Evolutionary conservation across 2,329 filamentous ascomycete genomes (phyloP), one percentile per base, ranked within the genome.

Genomic region (Akanthomyces dipterigenus): DNA sequence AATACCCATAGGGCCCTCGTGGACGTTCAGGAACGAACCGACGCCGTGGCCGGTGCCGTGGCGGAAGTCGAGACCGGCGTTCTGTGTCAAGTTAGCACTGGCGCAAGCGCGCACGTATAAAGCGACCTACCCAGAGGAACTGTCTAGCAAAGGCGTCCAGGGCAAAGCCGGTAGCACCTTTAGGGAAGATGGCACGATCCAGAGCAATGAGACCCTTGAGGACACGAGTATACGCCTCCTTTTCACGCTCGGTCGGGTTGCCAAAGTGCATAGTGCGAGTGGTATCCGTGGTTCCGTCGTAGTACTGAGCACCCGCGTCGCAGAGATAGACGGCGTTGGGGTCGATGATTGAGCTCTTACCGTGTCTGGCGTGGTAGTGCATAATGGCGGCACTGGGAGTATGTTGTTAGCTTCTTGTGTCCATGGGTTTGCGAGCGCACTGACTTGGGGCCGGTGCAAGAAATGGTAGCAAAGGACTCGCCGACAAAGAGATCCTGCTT

Each of bases 1-100:
- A 63, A 99, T 96, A 22, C 95, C 95, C 64, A 99, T 96, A 1
- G 95, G 95, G 0, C 95, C 95, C 76, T 99, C 95, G 72, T 99
- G 95, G 0, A 99, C 95, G 67, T 99, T 99, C 69, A 99, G 78
- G 75, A 88, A 99, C 1, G 92, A 96, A 31, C 95, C 95, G 40
- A 99, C 90, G 48, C 95, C 95, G 72, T 99, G 95, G 11, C 95
- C 95, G 5, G 95, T 99, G 61, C 95, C 95, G 72, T 99, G 95
- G 42, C 95, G 86, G 75, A 97, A 99, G 72, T 99, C 95, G 14
- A 99, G 80, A 0, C 95, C 95, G 70, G 93, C 64, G 65, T 69
- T 70, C 74, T 76, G 34, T 55, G 8, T 2, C 11, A 16, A n/a
- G 49, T 72, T 61, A 75, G 68, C 24, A 59, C 5, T 16, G 9